phyloP scores from a whole-genome alignment of 2,329 filamentous ascomycete genomes.

The Phoma sp. region DNA sequence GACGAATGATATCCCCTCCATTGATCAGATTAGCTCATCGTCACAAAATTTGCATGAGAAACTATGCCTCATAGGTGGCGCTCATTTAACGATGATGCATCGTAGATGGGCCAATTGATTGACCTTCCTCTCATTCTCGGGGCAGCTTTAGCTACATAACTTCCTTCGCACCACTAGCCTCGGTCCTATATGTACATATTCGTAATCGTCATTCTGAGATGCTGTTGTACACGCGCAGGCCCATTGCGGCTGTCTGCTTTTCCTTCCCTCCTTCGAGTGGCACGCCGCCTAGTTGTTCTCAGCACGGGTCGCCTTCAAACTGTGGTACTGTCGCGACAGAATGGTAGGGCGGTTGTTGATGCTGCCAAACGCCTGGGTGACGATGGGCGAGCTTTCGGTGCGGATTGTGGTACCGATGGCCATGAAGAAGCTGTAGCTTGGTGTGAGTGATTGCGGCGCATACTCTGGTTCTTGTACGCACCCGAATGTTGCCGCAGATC shows the following conservation, averaged over 20 bases:
- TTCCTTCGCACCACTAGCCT: background rate
- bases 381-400: constrained; percentile 80
- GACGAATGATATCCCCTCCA: constrained; percentile 24
- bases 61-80: too few species aligned
- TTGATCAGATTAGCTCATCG: background rate
- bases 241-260: background rate
- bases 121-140: too few species aligned
- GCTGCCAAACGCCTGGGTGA: constrained; percentile 75
- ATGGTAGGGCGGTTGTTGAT: constrained; percentile 75
- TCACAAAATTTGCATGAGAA: too few species aligned
- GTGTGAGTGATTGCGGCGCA: constrained; percentile 23
- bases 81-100: too few species aligned
- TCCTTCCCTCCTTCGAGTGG: background rate
- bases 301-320: constrained; percentile 28
- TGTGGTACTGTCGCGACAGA: constrained; percentile 52
- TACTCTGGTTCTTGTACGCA: constrained; percentile 52
- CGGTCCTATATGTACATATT: constrained; percentile 21
- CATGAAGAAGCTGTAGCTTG: constrained; percentile 81
- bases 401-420: constrained; percentile 96
- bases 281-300: constrained; percentile 35
- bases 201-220: constrained; percentile 9
- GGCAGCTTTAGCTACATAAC: background rate
- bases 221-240: constrained; percentile 25
- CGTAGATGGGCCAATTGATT: too few species aligned
- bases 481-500: constrained; percentile 95